Evolutionary conservation across 2,329 filamentous ascomycete genomes (phyloP), one percentile per base, ranked within the genome.

Genomic region (Trichoderma arundinaceum): DNA sequence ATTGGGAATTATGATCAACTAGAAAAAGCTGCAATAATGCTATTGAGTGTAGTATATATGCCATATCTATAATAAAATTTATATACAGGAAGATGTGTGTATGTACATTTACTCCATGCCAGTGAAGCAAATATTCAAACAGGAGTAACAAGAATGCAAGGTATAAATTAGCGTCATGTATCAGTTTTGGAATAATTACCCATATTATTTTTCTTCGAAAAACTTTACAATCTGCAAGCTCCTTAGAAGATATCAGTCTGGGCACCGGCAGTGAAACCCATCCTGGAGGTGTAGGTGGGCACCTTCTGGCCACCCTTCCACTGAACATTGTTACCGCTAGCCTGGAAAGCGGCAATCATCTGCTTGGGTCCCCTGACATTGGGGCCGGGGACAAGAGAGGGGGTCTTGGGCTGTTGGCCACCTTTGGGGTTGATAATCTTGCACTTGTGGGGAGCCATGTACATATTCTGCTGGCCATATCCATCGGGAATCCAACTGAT

Each of bases 341-440:
- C 33, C 35, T 41, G 57, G 44, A 60, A 60, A 60, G 57, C 57
- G 6, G 57, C 57, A 60, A 60, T 60, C 57, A 60, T 60, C 44
- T 60, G 57, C 33, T 60, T 60, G 33, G 57, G 57, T 32, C 57
- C 57, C 35, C 35, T 60, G 2, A 51, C 44, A n/a, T 51, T 51
- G 8, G 33, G 57, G 1, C 57, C 57, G 2, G 57, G 44, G 12
- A 60, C 57, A 1, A 41, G 44, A 33, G 44, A 49, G 19, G 57
- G 57, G 28, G 57, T 60, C 44, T 60, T 60, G 35, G 57, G 57
- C 35, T 60, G 44, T 44, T 60, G 57, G 19, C 57, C 57, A 8
- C 57, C 57, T 2, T 41, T 60, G 57, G 57, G 44, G 33, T 60
- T 60, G 35, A 60, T 41, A 17, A 60, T 51, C 33, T 39, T 49